phyloP scores from a whole-genome alignment of 208 protist species.

The Acanthamoeba healyi region DNA sequence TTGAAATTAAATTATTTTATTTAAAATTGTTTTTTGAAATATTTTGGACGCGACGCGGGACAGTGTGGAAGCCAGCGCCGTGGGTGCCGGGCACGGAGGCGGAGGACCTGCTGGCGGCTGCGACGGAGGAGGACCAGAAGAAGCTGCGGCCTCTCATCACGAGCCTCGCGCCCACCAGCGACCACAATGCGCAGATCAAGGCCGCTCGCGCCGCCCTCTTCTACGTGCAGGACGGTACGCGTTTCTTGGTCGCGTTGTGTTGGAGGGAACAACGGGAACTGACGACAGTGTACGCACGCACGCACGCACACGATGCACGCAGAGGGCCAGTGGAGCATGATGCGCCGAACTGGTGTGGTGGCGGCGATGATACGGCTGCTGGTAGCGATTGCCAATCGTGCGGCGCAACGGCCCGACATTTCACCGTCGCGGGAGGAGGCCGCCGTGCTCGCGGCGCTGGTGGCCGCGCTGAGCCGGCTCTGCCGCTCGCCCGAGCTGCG shows the following conservation, averaged over 20 bases:
- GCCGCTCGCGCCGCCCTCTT: constrained; percentile 27
- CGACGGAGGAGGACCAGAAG: neutral
- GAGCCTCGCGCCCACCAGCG: constrained; percentile 11
- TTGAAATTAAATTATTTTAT: too few relatives aligned
- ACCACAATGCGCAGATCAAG: constrained; percentile 49
- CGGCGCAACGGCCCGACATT: neutral
- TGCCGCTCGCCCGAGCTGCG: constrained; percentile 12
- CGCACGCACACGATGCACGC: neutral
- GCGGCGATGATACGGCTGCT: constrained; percentile 13
- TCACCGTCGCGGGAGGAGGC: neutral
- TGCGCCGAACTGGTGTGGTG: neutral
- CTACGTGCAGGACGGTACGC: constrained; percentile 40
- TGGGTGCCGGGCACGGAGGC: neutral
- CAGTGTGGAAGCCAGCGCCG: neutral
- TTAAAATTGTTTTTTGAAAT: neutral
- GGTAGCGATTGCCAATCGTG: neutral
- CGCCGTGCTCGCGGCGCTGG: constrained; percentile 2
- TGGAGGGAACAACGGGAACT: too few relatives aligned
- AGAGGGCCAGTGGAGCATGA: constrained; percentile 29
- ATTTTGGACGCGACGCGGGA: too few relatives aligned
- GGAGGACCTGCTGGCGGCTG: neutral
- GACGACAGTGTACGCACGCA: neutral
- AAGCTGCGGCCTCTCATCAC: constrained; percentile 1
- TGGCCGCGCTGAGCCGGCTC: constrained; percentile 1
- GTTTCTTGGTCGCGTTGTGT: neutral